Percentiles rank a stretch among this genome's conserved stretches.
phyloP scores from a whole-genome alignment of 1,139 yeast genomes.

The Kurtzmaniella quercitrusa region DNA sequence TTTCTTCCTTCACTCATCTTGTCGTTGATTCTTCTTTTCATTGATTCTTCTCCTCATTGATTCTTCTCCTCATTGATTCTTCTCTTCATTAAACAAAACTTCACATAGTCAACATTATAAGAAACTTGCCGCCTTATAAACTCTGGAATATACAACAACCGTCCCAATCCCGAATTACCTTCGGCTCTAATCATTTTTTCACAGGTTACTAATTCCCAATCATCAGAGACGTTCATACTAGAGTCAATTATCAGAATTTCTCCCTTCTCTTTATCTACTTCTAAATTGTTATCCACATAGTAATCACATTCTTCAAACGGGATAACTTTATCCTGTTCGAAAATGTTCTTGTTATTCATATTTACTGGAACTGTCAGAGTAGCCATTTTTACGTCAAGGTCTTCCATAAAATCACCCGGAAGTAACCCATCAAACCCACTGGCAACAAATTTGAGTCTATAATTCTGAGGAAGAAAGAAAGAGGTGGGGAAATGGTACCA shows the following conservation, averaged over 20 bases:
- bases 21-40: too few species aligned
- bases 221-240: constrained; percentile 8
- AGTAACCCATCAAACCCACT: constrained; percentile 83
- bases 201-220: constrained; percentile 44
- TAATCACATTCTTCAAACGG: constrained; percentile 49
- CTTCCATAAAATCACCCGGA: constrained; percentile 79
- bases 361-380: constrained; percentile 49
- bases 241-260: constrained; percentile 24
- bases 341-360: constrained; percentile 71
- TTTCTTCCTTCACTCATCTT: too few species aligned
- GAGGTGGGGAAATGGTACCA: constrained; percentile 95
- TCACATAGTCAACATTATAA: constrained; percentile 36
- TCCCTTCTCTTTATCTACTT: constrained; percentile 22
- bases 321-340: constrained; percentile 49
- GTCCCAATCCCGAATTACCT: constrained; percentile 39
- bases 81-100: constrained; percentile 38
- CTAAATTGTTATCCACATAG: constrained; percentile 51
- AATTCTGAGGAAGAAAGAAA: constrained; percentile 61
- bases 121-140: constrained; percentile 18
- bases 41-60: too few species aligned
- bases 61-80: too few species aligned
- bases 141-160: constrained; percentile 43
- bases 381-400: constrained; percentile 15
- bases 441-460: constrained; percentile 61
- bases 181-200: constrained; percentile 46